Evolutionary conservation across 495 filamentous ascomycete species (phyloP).

Genomic region (Neurospora discreta): DNA sequence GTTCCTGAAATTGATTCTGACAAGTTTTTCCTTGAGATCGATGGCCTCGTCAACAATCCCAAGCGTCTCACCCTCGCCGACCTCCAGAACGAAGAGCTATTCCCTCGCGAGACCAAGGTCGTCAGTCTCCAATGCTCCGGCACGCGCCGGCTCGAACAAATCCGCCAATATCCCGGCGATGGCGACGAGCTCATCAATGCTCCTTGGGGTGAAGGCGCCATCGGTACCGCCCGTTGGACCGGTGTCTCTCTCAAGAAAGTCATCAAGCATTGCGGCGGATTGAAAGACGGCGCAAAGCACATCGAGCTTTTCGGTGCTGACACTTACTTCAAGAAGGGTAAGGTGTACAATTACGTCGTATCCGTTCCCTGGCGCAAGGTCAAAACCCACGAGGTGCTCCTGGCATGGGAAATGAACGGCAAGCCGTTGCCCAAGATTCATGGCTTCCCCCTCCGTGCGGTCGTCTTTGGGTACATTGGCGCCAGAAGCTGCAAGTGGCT

Average conservation of each 20-base stretch:
- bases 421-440: slow-evolving; percentile 54
- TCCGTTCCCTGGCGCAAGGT: slow-evolving; percentile 55
- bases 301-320: slow-evolving; percentile 56
- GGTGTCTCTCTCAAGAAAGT: slow-evolving; percentile 55
- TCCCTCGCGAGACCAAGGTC: slow-evolving; percentile 42
- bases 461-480: slow-evolving; percentile 55
- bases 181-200: slow-evolving; percentile 61
- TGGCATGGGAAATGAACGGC: slow-evolving; percentile 64
- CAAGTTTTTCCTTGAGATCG: slow-evolving; percentile 39
- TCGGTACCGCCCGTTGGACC: slow-evolving; percentile 50
- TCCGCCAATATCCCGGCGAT: slow-evolving; percentile 49
- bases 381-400: slow-evolving; percentile 51
- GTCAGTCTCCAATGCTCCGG: slow-evolving; percentile 58
- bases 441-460: slow-evolving; percentile 49
- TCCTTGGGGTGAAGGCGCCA: slow-evolving; percentile 57
- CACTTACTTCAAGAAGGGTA: slow-evolving; percentile 54
- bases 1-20: slow-evolving; percentile 50
- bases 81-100: slow-evolving; percentile 42
- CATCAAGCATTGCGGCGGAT: slow-evolving; percentile 54
- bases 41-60: slow-evolving; percentile 46
- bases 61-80: slow-evolving; percentile 43
- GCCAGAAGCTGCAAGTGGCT: slow-evolving; percentile 49
- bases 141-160: slow-evolving; percentile 59
- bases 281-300: slow-evolving; percentile 43
- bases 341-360: slow-evolving; percentile 53